Evolutionary conservation across 2,329 filamentous ascomycete genomes (phyloP).

Genomic region (Pyricularia grisea): DNA sequence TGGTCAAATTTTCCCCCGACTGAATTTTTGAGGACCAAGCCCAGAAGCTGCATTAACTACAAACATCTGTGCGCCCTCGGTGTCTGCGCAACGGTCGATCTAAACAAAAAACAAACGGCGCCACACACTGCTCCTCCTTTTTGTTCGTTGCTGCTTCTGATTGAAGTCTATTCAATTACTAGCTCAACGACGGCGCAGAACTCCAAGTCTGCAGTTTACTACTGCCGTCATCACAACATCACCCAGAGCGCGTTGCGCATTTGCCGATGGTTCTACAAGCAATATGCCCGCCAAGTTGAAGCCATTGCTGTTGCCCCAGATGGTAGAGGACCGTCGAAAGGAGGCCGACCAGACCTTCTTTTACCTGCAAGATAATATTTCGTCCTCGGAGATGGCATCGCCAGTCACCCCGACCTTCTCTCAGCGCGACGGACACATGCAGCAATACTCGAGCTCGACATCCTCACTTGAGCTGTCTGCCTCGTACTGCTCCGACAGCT

Average conservation of each 20-base stretch:
- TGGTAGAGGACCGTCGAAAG: slow-evolving; percentile 40
- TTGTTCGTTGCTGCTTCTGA: neutral
- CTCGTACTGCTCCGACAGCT: slow-evolving; percentile 32
- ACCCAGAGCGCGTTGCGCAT: neutral
- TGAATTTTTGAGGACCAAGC: neutral
- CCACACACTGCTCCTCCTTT: neutral
- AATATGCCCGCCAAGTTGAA: slow-evolving; percentile 40
- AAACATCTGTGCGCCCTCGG: neutral
- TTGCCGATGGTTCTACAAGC: neutral
- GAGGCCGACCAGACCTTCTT: slow-evolving; percentile 26
- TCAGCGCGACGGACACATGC: slow-evolving; percentile 37
- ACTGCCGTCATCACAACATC: neutral
- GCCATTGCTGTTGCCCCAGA: slow-evolving; percentile 42
- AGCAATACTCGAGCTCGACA: slow-evolving; percentile 55
- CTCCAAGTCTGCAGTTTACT: neutral
- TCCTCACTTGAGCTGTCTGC: slow-evolving; percentile 61
- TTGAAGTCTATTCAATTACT: neutral
- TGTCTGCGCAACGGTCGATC: neutral
- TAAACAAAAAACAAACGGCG: neutral
- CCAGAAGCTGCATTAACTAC: neutral
- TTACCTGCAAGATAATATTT: slow-evolving; percentile 43
- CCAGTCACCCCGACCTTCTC: slow-evolving; percentile 65
- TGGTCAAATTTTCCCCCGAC: neutral
- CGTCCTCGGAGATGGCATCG: slow-evolving; percentile 55
- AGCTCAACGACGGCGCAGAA: neutral